Conservation (phyloP, 768 basidiomycete genomes). For the Epithele typhae region DNA sequence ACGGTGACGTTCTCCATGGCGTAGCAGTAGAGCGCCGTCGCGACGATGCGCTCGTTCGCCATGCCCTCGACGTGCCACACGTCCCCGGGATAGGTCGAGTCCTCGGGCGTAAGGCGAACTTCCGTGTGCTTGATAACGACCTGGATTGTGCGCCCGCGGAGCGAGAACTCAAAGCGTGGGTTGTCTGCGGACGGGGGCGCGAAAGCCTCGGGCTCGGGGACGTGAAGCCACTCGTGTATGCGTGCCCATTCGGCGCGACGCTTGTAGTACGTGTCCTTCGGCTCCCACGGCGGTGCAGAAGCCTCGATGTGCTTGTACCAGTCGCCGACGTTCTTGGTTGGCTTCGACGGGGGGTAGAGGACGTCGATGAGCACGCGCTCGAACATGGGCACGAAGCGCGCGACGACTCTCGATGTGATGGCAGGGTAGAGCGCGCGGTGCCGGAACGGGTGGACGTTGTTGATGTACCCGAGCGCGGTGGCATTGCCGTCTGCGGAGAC, state of each 20-base stretch:
- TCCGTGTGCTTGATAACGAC: constrained; percentile 40
- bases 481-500: constrained; percentile 20
- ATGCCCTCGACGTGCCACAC: constrained; percentile 33
- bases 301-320: constrained; percentile 10
- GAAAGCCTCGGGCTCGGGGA: constrained; percentile 15
- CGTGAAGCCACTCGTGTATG: constrained; percentile 5
- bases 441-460: constrained; percentile 25
- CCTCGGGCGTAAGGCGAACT: constrained; percentile 18
- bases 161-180: not conserved
- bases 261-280: constrained; percentile 23
- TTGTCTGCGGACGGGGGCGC: not conserved
- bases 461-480: constrained; percentile 25
- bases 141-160: constrained; percentile 21
- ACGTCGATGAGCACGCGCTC: constrained; percentile 22
- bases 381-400: constrained; percentile 24
- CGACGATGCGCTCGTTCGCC: constrained; percentile 17
- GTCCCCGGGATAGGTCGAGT: constrained; percentile 13
- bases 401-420: constrained; percentile 16
- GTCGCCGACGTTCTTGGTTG: not conserved
- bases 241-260: constrained; percentile 23
- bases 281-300: constrained; percentile 22
- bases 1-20: constrained; percentile 29
- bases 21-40: constrained; percentile 16
- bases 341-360: constrained; percentile 1
- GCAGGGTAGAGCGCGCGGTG: constrained; percentile 14